Base-by-base conservation (phyloP, 1,284 basidiomycete genomes). In the Rhodotorula sp. region DNA sequence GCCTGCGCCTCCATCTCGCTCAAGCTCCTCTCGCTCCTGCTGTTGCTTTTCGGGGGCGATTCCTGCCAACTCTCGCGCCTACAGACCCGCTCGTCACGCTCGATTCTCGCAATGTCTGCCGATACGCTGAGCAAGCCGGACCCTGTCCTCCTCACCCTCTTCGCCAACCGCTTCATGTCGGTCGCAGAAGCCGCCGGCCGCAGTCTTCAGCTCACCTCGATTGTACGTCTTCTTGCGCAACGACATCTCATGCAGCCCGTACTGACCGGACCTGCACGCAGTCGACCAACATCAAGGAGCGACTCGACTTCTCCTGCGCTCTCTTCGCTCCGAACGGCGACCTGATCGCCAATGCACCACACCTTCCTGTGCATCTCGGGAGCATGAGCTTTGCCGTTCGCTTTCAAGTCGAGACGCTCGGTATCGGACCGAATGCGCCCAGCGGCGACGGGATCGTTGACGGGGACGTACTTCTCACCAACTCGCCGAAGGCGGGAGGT, bases 281-380 rank as follows among this genome's bases (percentile, higher is more conserved):
- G 59, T 61, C 59, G 8, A 93, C 91, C 27, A 93, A 93, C 79
- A 82, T 83, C 76, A 81, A 82, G 56, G 76, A 78, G 59, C 62
- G 75, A 10, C 65, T 79, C 52, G 75, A 74, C 75, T 85, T 82
- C 54, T 81, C 80, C 19, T 93, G 93, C 80, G 93, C 93, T 0
- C 84, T 96, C 50, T 96, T 96, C 78, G 89, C 90, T 0, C 92
- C 93, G 7, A 90, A 93, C 77, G 93, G 93, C 0, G 91, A 92
- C 77, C 84, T 96, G n/a, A 91, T 96, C 45, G 92, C 92, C 46
- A 96, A 96, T 82, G 93, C 83, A 27, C 81, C 81, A n/a, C 84
- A 85, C 72, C 72, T 85, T 77, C 85, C 85, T 27, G 84, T 85
- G 91, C 95, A n/a, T 94, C 69, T 91, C 21, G 66, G 63, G 46